These are phyloP conservation scores for Rubia balearica DNA, from an alignment of 305 asterid species.

Conservation along the genomic window DNA sequence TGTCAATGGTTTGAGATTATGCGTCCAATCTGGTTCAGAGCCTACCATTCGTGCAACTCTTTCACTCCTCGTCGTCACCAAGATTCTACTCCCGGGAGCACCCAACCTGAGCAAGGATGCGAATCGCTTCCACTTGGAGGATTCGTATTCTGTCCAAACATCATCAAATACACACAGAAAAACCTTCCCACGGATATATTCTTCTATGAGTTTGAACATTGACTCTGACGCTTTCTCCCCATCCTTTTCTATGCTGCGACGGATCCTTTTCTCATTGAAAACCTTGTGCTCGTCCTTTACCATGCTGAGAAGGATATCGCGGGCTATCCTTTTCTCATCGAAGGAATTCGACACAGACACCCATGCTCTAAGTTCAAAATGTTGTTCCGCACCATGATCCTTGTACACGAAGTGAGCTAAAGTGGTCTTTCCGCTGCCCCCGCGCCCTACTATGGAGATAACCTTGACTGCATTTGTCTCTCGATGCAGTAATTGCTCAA, in stretches of 20 bases:
- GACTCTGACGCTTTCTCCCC: background rate
- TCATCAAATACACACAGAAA: slow-evolving; percentile 31
- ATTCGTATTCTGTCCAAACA: slow-evolving; percentile 28
- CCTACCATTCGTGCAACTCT: slow-evolving; percentile 22
- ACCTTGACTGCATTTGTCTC: background rate
- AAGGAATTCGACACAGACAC: background rate
- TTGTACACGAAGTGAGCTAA: background rate
- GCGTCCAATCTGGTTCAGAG: background rate
- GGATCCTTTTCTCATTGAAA: no score
- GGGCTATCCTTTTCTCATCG: background rate
- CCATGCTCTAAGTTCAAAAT: background rate
- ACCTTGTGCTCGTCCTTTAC: no score
- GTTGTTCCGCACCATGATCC: background rate
- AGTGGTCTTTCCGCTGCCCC: background rate
- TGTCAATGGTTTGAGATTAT: slow-evolving; percentile 2
- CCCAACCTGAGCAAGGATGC: background rate
- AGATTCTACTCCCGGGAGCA: slow-evolving; percentile 23
- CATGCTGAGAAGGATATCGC: background rate
- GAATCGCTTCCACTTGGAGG: slow-evolving; percentile 19
- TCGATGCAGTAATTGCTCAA: background rate
- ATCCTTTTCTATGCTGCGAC: background rate
- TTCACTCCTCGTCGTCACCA: slow-evolving; percentile 31
- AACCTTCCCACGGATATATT: slow-evolving; percentile 7
- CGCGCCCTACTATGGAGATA: background rate
- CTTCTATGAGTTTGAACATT: background rate